Base-by-base conservation (phyloP, 73 alveolate species). In the Paramecium bursaria region DNA sequence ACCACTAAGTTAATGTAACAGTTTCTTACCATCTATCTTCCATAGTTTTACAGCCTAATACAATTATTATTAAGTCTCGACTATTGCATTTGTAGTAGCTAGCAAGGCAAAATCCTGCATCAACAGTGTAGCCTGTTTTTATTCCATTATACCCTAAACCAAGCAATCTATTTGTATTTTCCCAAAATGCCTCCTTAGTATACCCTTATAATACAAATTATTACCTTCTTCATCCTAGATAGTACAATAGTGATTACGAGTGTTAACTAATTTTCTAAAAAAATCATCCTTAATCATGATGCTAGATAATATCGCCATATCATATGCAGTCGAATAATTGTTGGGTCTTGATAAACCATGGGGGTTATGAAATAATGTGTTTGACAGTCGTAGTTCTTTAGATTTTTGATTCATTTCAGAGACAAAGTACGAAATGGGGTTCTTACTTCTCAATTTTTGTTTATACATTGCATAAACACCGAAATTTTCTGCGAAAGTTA, bases 401-500 rank as follows among this genome's bases (percentile, higher is more conserved):
- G 96, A 94, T 30, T 82, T 90, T 25, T 91, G 49, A 52, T 93
- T 93, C 98, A 93, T 93, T 60, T 91, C 92, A 30, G 91, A 50
- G 13, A 93, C 90, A 52, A 93, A 93, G 53, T 74, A 90, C 23
- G 74, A 74, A n/a, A 19, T 49, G 1, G 86, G 94, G 85, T 47
- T 89, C 61, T 85, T 52, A 29, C 80, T 48, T 54, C 67, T 46
- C 44, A 55, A 3, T 85, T 51, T 26, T 46, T 79, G 17, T 48
- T 74, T 80, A 49, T 61, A 55, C 77, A 53, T 53, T 2, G 87
- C 86, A 46, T 79, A 49, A 52, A 82, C 73, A 3, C 85, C 95
- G 87, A 94, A 94, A 92, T 21, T 86, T 73, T 46, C 94, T 89
- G 88, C 88, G 2, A 76, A 53, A 21, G 86, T 50, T 13, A 89